These are phyloP conservation scores for Oryza meyeriana DNA, from an alignment of 176 grass and related monocot genomes.

Conservation along the genomic window DNA sequence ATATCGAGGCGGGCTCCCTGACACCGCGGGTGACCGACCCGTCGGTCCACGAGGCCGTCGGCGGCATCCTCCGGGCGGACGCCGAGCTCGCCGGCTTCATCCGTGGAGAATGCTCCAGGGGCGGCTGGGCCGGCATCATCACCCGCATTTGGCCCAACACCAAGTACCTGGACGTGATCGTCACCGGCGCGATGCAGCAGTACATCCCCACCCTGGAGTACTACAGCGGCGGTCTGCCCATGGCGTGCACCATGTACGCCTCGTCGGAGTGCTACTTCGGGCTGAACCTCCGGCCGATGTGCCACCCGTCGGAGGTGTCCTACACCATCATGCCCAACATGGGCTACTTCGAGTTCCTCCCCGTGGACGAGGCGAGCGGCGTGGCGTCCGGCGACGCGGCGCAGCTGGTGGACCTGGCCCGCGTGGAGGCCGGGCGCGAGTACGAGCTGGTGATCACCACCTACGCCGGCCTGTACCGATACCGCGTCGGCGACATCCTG, in stretches of 20 bases:
- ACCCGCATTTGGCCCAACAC: slow-evolving; percentile 65
- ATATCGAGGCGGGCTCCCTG: slow-evolving; percentile 43
- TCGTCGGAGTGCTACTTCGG: slow-evolving; percentile 76
- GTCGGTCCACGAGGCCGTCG: slow-evolving; percentile 22
- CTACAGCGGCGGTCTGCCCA: slow-evolving; percentile 58
- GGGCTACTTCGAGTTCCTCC: slow-evolving; percentile 78
- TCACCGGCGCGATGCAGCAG: slow-evolving; percentile 75
- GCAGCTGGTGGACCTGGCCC: slow-evolving; percentile 39
- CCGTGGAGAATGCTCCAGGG: slow-evolving; percentile 46
- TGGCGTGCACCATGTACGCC: slow-evolving; percentile 72
- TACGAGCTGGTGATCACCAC: slow-evolving; percentile 82
- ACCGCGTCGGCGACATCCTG: slow-evolving; percentile 66
- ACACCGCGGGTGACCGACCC: neutral
- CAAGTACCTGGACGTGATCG: slow-evolving; percentile 70
- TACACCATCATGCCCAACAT: slow-evolving; percentile 87
- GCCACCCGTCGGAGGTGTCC: slow-evolving; percentile 51
- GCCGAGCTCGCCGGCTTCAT: slow-evolving; percentile 50
- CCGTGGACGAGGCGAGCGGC: slow-evolving; percentile 28
- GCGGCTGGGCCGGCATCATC: slow-evolving; percentile 63
- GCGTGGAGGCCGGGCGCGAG: slow-evolving; percentile 47
- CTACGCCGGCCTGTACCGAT: slow-evolving; percentile 63
- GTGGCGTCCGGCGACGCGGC: neutral
- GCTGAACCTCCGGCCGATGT: slow-evolving; percentile 61
- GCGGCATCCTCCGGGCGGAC: slow-evolving; percentile 39
- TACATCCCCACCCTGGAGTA: slow-evolving; percentile 68